Conservation (phyloP, 192 early-diverging fungal species). For the Ramicandelaber brevisporus region DNA sequence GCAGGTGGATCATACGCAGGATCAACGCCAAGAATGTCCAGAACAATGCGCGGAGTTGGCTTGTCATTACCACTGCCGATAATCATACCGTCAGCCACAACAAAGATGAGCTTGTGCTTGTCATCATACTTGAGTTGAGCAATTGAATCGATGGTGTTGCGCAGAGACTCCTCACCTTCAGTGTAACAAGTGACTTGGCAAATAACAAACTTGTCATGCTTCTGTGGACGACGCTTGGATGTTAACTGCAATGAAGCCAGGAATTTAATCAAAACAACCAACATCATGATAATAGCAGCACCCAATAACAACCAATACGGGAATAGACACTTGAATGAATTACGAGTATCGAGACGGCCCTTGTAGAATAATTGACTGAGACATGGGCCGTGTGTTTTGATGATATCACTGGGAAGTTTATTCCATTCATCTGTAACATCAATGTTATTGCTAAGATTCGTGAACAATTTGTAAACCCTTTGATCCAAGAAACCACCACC, state of each 20-base stretch:
- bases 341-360: constrained; percentile 54
- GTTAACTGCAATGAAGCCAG: constrained; percentile 53
- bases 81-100: constrained; percentile 82
- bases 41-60: constrained; percentile 88
- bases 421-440: too few relatives aligned
- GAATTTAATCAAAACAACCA: constrained; percentile 62
- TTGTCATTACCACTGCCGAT: constrained; percentile 86
- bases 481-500: too few relatives aligned
- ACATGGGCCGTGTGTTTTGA: too few relatives aligned
- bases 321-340: constrained; percentile 49
- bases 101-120: constrained; percentile 65
- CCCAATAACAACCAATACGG: constrained; percentile 67
- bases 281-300: constrained; percentile 42
- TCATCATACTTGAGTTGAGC: constrained; percentile 55
- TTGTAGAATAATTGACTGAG: constrained; percentile 62
- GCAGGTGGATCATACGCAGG: constrained; percentile 46
- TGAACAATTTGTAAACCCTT: too few relatives aligned
- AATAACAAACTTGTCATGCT: constrained; percentile 89
- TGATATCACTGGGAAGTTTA: too few relatives aligned
- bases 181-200: constrained; percentile 90
- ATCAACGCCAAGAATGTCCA: constrained; percentile 78
- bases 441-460: too few relatives aligned
- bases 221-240: constrained; percentile 42
- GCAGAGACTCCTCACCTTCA: constrained; percentile 62
- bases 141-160: constrained; percentile 63